Conservation (phyloP, 306 rosid species). For the Purshia tridentata region DNA sequence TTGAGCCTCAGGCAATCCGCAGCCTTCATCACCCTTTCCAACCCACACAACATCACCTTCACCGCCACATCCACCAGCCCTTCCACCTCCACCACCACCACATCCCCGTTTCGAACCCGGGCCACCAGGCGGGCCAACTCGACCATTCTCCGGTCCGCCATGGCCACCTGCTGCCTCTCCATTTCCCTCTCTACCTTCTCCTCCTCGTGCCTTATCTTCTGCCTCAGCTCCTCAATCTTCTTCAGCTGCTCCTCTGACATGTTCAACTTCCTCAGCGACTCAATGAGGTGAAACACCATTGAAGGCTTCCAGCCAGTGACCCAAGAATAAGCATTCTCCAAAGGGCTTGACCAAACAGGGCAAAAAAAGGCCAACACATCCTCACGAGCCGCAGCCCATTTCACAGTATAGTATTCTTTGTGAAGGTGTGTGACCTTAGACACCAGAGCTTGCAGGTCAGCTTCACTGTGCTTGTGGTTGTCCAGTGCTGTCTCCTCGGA, state of each 20-base stretch:
- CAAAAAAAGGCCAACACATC: conserved; percentile 59
- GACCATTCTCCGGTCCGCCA: conserved; percentile 59
- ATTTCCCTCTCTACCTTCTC: conserved; percentile 43
- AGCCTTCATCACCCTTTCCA: conserved; percentile 68
- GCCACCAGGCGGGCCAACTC: conserved; percentile 32
- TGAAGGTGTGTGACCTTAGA: conserved; percentile 48
- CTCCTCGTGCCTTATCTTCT: conserved; percentile 34
- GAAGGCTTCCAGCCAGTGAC: conserved; percentile 56
- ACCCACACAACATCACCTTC: conserved; percentile 38
- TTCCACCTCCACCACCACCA: conserved; percentile 8
- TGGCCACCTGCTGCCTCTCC: conserved; percentile 51
- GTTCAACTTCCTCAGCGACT: conserved; percentile 1
- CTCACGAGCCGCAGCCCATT: conserved; percentile 61
- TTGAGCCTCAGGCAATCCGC: conserved; percentile 76
- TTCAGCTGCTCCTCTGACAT: conserved; percentile 32
- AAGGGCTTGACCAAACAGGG: conserved; percentile 44
- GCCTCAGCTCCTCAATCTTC: conserved; percentile 31
- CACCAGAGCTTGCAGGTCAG: conserved; percentile 33
- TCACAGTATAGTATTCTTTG: conserved; percentile 59
- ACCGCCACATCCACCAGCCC: conserved; percentile 39
- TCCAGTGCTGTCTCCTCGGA: background rate
- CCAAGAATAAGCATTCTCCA: conserved; percentile 41
- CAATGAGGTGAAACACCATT: conserved; percentile 29
- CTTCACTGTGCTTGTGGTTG: conserved; percentile 1
- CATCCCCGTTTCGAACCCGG: conserved; percentile 13